phyloP scores from a whole-genome alignment of 257 asterid species.

The Prunella vulgaris region DNA sequence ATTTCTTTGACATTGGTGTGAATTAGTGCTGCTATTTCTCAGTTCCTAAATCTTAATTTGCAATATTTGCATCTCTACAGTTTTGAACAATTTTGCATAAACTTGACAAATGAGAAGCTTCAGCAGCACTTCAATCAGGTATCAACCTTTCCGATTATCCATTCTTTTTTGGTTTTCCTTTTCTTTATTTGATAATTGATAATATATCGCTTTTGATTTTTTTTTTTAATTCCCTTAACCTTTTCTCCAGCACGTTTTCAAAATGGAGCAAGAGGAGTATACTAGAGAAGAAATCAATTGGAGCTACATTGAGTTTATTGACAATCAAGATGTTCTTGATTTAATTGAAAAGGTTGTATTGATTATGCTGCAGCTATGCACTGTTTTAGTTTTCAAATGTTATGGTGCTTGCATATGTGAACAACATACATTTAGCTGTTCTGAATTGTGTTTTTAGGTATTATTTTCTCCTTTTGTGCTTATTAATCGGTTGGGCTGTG shows the following conservation, averaged over 20 bases:
- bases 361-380: slow-evolving; percentile 17
- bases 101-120: slow-evolving; percentile 97
- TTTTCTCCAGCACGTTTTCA: slow-evolving; percentile 85
- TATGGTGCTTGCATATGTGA: background rate
- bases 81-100: slow-evolving; percentile 95
- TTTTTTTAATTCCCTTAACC: slow-evolving; percentile 14
- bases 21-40: slow-evolving; percentile 4
- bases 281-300: slow-evolving; percentile 96
- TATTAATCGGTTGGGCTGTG: background rate
- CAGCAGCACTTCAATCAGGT: slow-evolving; percentile 99
- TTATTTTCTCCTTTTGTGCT: background rate
- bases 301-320: slow-evolving; percentile 99
- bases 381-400: slow-evolving; percentile 2
- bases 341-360: slow-evolving; percentile 80
- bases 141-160: slow-evolving; percentile 5
- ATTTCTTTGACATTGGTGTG: slow-evolving; percentile 4
- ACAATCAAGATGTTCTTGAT: slow-evolving; percentile 90
- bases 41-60: slow-evolving; percentile 8
- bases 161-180: background rate
- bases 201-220: slow-evolving; percentile 14
- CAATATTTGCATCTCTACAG: slow-evolving; percentile 40
- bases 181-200: background rate
- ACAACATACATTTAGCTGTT: background rate
- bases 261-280: slow-evolving; percentile 99
- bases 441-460: background rate